Conservation (phyloP, 805 yeast species). For the Zygoascus biomembranicola region DNA sequence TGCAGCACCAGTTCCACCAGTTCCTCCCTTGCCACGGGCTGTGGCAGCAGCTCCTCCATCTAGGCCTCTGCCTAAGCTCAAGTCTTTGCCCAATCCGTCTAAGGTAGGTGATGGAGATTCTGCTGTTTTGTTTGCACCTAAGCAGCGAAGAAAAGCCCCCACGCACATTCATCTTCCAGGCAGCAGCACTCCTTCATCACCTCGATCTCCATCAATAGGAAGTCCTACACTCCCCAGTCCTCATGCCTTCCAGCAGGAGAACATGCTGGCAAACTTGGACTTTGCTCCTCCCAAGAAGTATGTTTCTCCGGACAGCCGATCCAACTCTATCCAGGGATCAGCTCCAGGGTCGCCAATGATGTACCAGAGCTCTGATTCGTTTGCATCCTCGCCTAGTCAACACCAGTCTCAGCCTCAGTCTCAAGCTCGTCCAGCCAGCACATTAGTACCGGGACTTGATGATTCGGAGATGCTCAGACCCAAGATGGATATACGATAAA, state of each 20-base stretch:
- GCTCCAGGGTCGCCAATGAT: not conserved
- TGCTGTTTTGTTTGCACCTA: slow-evolving; percentile 18
- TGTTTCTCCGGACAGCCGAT: slow-evolving; percentile 3
- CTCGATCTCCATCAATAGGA: not conserved
- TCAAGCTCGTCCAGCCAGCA: not conserved
- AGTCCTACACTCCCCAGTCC: slow-evolving; percentile 17
- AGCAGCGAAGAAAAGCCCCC: slow-evolving; percentile 9
- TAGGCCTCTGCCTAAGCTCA: slow-evolving; percentile 14
- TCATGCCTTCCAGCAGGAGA: slow-evolving; percentile 17
- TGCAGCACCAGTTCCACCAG: not conserved
- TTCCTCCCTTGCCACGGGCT: not conserved
- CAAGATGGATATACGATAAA: slow-evolving; percentile 19
- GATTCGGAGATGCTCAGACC: slow-evolving; percentile 18
- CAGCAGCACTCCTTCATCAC: slow-evolving; percentile 6
- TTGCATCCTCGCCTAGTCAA: not conserved
- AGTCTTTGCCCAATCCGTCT: slow-evolving; percentile 20
- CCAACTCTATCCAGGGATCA: slow-evolving; percentile 2
- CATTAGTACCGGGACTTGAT: slow-evolving; percentile 16
- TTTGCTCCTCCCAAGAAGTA: slow-evolving; percentile 21
- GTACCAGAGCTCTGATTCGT: slow-evolving; percentile 4
- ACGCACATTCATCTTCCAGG: slow-evolving; percentile 2
- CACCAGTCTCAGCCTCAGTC: not conserved
- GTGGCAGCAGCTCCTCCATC: slow-evolving; percentile 2
- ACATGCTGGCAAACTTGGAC: slow-evolving; percentile 14
- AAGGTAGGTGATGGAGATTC: slow-evolving; percentile 15